Base-by-base conservation (phyloP, 148 eudicot species). In the Rhododendron williamsianum region DNA sequence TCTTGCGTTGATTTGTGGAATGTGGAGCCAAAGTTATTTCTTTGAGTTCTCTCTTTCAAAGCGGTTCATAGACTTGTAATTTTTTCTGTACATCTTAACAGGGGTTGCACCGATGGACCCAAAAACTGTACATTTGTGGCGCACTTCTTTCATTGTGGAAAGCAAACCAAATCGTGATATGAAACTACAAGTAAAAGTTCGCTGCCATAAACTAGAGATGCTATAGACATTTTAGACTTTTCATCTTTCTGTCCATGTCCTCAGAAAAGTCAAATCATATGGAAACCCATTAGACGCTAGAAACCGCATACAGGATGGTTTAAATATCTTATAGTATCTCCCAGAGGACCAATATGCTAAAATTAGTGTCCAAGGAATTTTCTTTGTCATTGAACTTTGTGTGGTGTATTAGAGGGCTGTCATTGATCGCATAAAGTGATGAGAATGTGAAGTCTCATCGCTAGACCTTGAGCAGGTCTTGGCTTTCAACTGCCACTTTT, bases 401-500 rank as follows among this genome's bases (percentile, higher is more conserved):
- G 73, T 25, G 35, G 16, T 27, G 35, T 27, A 67, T 67, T 67
- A 11, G 16, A 27, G 36, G 73, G 35, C 16, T 67, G 35, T 67
- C 73, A 27, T 67, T 27, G n/a, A 67, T 27, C 35, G 73, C 73
- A 67, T 67, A 67, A 67, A 67, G 73, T 25, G 73, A 67, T 27
- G 73, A 67, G 73, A 67, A 67, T 67, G 35, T 25, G 6, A 67
- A 25, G 35, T 67, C 73, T 27, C 18, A 67, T 67, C 35, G 69
- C 71, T 63, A 11, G 38, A 30, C 35, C 45, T 36, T 13, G 35
- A 33, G 78, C 78, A 71, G 21, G 76, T 71, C 18, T 36, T 73
- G 23, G 78, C 78, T 36, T 74, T 74, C 78, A 38, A 74, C 78
- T 36, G 6, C 48, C 78, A 18, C 78, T 74, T 74, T 74, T 74